A percentile compares a stretch with the other conserved stretches of the same genome.
Evolutionary conservation across 208 protist genomes (phyloP).

Genomic region (Herpetomonas muscarum): DNA sequence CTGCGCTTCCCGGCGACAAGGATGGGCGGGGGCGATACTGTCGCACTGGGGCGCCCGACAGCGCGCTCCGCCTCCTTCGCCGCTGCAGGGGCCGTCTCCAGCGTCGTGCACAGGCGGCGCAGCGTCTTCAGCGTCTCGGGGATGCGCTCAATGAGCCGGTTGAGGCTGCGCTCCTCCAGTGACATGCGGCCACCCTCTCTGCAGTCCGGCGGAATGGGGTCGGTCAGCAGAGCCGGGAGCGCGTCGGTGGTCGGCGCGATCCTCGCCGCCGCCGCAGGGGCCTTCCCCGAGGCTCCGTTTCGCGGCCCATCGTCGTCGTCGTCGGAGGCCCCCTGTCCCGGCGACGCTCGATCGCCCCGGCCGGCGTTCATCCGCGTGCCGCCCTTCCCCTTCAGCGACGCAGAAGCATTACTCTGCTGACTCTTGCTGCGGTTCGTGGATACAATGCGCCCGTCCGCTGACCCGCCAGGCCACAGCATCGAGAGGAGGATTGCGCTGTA

Average conservation of each 20-base stretch:
- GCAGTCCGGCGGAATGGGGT: neutral
- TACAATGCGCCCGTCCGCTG: too few relatives aligned
- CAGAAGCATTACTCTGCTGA: too few relatives aligned
- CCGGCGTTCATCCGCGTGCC: too few relatives aligned
- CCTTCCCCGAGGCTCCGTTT: neutral
- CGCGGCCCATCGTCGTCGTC: neutral
- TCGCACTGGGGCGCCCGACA: too few relatives aligned
- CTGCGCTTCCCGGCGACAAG: neutral
- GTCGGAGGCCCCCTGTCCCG: neutral
- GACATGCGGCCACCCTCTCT: neutral
- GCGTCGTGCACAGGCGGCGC: neutral
- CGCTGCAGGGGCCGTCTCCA: neutral
- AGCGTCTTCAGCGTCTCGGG: constrained; percentile 4
- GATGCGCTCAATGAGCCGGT: neutral
- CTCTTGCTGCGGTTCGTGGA: too few relatives aligned
- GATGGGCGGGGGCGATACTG: too few relatives aligned
- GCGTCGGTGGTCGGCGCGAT: neutral
- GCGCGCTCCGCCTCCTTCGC: too few relatives aligned
- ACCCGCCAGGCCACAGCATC: too few relatives aligned
- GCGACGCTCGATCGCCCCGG: too few relatives aligned
- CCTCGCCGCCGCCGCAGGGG: neutral
- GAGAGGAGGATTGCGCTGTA: too few relatives aligned
- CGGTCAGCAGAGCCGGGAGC: neutral
- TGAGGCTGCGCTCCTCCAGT: constrained; percentile 2
- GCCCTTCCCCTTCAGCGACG: too few relatives aligned